Evolutionary conservation across 1,284 basidiomycete species (phyloP), one percentile per base, ranked within the genome.

Genomic region (Malassezia cuniculi): DNA sequence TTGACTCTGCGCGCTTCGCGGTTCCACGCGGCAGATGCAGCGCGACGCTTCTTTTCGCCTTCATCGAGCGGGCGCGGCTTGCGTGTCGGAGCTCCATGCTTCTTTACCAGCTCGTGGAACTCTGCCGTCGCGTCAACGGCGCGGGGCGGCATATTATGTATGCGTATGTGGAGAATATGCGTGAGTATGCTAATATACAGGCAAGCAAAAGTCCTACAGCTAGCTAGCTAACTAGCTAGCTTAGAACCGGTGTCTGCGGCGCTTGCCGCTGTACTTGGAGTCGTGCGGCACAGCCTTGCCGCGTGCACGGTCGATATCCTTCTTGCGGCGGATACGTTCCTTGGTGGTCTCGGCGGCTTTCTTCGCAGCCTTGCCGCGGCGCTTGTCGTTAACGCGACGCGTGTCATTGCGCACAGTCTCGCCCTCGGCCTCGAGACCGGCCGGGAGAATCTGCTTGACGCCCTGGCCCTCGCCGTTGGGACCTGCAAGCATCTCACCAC

Each of bases 321-420:
- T 76, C 68, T 76, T 76, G 55, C 72, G 69, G 39, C 73, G 55
- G 18, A 76, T 71, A 70, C 72, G 76, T 33, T 75, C 72, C 57
- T 72, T 72, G 17, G 46, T 33, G 6, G 54, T 48, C 29, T 59
- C 56, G 11, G 68, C 49, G 60, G 63, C 39, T 60, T 70, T 73
- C 33, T 81, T 79, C 5, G 26, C 30, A 21, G 30, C 26, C n/a
- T 44, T 84, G 25, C 48, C 60, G 75, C 71, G 18, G 8, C 45
- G 39, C 20, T 39, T 39, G 9, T 45, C 38, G 25, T 19, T 11
- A 10, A 22, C 33, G 9, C 28, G 31, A 12, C 42, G 42, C 3
- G 31, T 15, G 14, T 39, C 37, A 76, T 55, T 64, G 54, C 51
- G 29, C n/a, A 28, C 33, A 2, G 19, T 29, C 9, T 3, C 17